Conservation (phyloP, 2,329 filamentous ascomycete species). For the Ophiostoma sp. region DNA sequence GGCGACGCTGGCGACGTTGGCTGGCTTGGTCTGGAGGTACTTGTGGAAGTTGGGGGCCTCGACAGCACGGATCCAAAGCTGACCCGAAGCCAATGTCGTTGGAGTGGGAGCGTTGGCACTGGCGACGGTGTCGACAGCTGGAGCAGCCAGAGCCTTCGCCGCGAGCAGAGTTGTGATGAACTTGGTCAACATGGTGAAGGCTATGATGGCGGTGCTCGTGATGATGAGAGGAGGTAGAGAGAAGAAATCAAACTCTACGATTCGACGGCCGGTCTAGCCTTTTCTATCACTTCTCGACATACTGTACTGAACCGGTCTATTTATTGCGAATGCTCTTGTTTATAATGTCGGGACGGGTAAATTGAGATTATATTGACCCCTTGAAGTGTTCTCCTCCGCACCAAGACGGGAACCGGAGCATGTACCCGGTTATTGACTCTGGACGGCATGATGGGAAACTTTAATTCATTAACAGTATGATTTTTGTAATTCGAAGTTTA, state of each 20-base stretch:
- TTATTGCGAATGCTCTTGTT: background rate
- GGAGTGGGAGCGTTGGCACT: conserved; percentile 30
- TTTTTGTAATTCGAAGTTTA: background rate
- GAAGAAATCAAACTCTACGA: background rate
- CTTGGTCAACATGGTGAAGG: background rate
- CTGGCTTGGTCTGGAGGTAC: conserved; percentile 52
- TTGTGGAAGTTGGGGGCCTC: conserved; percentile 58
- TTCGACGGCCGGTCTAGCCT: background rate
- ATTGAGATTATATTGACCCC: background rate
- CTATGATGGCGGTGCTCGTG: background rate
- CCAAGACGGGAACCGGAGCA: conserved; percentile 1
- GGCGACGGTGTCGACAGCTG: background rate
- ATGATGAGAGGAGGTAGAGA: too few species aligned
- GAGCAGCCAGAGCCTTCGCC: background rate
- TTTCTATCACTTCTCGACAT: background rate
- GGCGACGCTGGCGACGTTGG: conserved; percentile 48
- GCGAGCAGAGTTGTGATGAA: background rate
- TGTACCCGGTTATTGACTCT: background rate
- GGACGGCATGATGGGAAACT: too few species aligned
- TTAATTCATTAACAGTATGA: background rate
- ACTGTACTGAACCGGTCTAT: background rate
- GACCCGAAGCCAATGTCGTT: conserved; percentile 50
- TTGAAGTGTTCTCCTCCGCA: background rate
- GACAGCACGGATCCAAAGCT: conserved; percentile 60
- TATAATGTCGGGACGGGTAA: conserved; percentile 1